Percentiles rank a stretch among this genome's conserved stretches.
phyloP scores from a whole-genome alignment of 306 rosid species.

The Medicago arabica region DNA sequence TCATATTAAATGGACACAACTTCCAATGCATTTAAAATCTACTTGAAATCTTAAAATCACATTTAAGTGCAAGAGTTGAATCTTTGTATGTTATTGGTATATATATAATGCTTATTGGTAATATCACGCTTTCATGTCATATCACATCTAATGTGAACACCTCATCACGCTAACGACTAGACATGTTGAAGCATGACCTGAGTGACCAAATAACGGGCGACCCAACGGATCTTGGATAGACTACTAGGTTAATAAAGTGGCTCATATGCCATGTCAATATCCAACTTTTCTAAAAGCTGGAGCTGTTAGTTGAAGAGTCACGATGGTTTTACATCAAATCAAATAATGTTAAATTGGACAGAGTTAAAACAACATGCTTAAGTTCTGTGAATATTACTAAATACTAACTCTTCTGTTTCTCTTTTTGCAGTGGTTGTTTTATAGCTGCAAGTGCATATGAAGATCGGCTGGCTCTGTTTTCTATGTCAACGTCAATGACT shows the following conservation, averaged over 20 bases:
- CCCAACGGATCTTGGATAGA: neutral
- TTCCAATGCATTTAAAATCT: slow-evolving; percentile 1
- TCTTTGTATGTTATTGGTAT: slow-evolving; percentile 6
- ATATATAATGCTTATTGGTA: neutral
- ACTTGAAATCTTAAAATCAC: neutral
- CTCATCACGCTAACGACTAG: neutral
- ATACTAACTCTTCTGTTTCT: slow-evolving; percentile 29
- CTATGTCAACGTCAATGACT: slow-evolving; percentile 77
- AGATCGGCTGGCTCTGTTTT: slow-evolving; percentile 77
- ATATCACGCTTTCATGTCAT: neutral
- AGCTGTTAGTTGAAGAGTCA: slow-evolving; percentile 25
- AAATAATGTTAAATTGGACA: slow-evolving; percentile 5
- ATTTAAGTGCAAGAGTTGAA: neutral
- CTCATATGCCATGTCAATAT: slow-evolving; percentile 10
- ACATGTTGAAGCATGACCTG: neutral
- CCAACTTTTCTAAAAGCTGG: slow-evolving; percentile 20
- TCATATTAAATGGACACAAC: neutral
- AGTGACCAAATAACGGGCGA: neutral
- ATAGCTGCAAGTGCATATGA: slow-evolving; percentile 91
- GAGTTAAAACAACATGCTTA: slow-evolving; percentile 22
- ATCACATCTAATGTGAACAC: neutral
- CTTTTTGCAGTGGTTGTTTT: slow-evolving; percentile 88
- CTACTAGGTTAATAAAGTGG: slow-evolving; percentile 7
- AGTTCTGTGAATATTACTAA: slow-evolving; percentile 38
- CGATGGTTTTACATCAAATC: neutral